A percentile compares a stretch with the other conserved stretches of the same genome.
Evolutionary conservation across 495 filamentous ascomycete species (phyloP).

Genomic region (Choiromyces venosus): DNA sequence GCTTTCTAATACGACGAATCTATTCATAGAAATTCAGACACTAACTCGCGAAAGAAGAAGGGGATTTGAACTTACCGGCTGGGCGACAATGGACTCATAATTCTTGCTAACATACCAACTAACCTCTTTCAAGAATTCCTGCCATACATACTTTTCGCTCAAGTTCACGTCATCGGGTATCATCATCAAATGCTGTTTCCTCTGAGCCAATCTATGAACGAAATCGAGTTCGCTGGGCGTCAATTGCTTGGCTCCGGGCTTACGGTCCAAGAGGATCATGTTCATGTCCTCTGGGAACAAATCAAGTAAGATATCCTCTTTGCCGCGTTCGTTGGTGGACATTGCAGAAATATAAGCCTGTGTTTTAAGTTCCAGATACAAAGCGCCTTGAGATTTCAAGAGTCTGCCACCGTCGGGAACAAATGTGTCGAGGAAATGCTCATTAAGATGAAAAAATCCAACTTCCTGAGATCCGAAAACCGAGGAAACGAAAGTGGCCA

Average conservation of each 20-base stretch:
- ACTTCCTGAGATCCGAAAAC: slow-evolving; percentile 81
- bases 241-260: slow-evolving; percentile 59
- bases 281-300: slow-evolving; percentile 70
- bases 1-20: neutral
- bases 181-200: slow-evolving; percentile 61
- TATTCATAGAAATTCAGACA: neutral
- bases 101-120: slow-evolving; percentile 71
- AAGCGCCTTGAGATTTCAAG: slow-evolving; percentile 61
- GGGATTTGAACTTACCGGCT: slow-evolving; percentile 45
- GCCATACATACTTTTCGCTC: slow-evolving; percentile 72
- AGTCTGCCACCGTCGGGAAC: slow-evolving; percentile 68
- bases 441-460: slow-evolving; percentile 73
- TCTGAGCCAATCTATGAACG: slow-evolving; percentile 56
- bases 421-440: slow-evolving; percentile 78
- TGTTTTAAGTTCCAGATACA: slow-evolving; percentile 81
- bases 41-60: neutral
- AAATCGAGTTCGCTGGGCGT: slow-evolving; percentile 71
- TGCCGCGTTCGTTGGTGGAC: slow-evolving; percentile 56
- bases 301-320: slow-evolving; percentile 63
- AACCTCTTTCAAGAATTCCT: slow-evolving; percentile 68
- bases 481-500: slow-evolving; percentile 77
- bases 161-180: slow-evolving; percentile 60
- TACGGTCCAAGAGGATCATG: slow-evolving; percentile 57
- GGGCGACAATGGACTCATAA: slow-evolving; percentile 57
- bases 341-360: slow-evolving; percentile 74